A percentile compares a stretch with the other conserved stretches of the same genome.
phyloP scores from a whole-genome alignment of 208 protist genomes.

The Crithidia mellificae region DNA sequence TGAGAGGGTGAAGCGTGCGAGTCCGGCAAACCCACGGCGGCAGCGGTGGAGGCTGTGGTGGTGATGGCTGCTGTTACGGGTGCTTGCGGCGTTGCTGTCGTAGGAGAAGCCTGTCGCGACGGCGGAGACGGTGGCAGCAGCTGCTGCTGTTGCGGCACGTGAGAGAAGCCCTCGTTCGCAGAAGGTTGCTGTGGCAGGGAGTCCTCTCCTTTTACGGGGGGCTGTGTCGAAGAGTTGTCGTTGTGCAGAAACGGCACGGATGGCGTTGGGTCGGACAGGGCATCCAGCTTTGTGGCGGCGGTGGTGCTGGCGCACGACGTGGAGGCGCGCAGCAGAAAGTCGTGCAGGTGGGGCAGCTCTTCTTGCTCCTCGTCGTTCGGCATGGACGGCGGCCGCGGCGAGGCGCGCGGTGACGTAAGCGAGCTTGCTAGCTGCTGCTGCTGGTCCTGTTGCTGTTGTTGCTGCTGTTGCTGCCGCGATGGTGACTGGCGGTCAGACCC shows the following conservation, averaged over 20 bases:
- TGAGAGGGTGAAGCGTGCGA: no score
- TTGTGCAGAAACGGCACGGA: neutral
- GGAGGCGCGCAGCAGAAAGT: conserved; percentile 10
- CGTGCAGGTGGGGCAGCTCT: conserved; percentile 14
- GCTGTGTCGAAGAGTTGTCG: conserved; percentile 1
- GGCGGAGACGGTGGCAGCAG: neutral
- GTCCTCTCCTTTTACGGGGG: neutral
- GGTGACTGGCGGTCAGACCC: no score
- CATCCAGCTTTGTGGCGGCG: neutral
- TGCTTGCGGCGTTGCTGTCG: neutral
- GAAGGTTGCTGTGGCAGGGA: no score
- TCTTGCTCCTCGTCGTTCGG: neutral
- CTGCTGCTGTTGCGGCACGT: no score
- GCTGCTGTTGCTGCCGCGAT: no score
- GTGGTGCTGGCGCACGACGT: neutral
- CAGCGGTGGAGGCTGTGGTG: no score
- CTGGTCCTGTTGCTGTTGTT: no score
- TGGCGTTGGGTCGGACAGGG: neutral
- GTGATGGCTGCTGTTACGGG: no score
- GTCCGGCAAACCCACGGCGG: no score
- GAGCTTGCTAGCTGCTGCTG: no score
- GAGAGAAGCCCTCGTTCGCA: no score
- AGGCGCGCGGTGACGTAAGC: no score
- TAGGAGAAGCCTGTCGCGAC: neutral
- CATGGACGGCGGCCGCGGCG: neutral